Evolutionary conservation across 768 basidiomycete genomes (phyloP), one percentile per base, ranked within the genome.

Genomic region (Phylloporus scabripes): DNA sequence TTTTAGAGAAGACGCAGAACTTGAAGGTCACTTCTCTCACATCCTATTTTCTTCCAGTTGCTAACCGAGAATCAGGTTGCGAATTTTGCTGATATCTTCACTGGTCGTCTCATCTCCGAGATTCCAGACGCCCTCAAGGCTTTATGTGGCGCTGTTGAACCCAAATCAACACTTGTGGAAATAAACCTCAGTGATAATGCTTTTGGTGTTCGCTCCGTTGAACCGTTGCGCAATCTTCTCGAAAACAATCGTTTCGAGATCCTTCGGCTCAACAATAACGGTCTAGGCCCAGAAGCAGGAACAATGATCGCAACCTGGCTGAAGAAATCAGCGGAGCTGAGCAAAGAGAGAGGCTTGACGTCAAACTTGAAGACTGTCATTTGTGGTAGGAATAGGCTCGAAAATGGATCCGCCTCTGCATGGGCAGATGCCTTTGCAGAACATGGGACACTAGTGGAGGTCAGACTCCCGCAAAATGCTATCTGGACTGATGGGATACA

Each of bases 1-100:
- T 89, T 48, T 72, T 97, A 46, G 72, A 77, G 51, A 79, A 79
- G 61, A 81, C 91, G 21, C 71, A 76, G 32, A 70, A 67, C 2
- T 68, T 98, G 42, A 85, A 83, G 78, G 94, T 91, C 52, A 64
- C 7, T 26, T 31, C 11, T 38, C 7, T 39, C 4, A 6, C 3
- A 4, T 1, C 45, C 2, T 10, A 6, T 20, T 1, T 14, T 15
- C 24, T 45, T 29, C 24, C 32, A n/a, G 34, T 49, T 38, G 26
- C 47, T 53, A 45, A 56, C 38, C 24, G 29, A 46, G 36, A 44
- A n/a, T 32, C 21, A 98, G 96, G 73, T 95, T 51, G 95, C 94
- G 57, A 85, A 98, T 73, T 89, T 97, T 56, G 87, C 92, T 26
- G 95, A 97, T 71, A 94, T 99, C 70, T 99, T 99, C 72, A 97